Evolutionary conservation across 202 grass and related monocot genomes (phyloP), one percentile per base, ranked within the genome.

Genomic region (Setaria italica): DNA sequence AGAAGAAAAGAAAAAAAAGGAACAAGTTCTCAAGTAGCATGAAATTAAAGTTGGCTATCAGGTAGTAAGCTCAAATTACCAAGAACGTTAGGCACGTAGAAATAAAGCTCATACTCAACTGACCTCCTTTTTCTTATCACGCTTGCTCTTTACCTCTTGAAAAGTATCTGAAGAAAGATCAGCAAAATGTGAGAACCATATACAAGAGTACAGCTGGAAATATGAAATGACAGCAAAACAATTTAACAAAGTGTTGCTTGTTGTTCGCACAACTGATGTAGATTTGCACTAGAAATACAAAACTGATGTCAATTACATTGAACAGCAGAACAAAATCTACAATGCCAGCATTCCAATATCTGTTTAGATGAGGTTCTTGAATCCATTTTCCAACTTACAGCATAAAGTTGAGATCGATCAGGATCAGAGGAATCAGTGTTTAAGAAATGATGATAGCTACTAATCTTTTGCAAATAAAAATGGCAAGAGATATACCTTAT

Each of bases 111-210:
- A 58, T 50, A 35, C 43, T 78, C 51, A 70, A 92, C 88, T 86
- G 45, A 95, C 93, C 88, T 95, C 93, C 73, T 91, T 95, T 92
- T 95, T 95, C 84, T 95, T 95, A 57, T 95, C 93, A 12, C 93
- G 86, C 80, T 95, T 95, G 90, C 87, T 92, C 86, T 90, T 95
- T 72, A 95, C 93, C 89, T 95, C 90, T 85, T 88, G 93, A 85
- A 95, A 95, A 71, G 93, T 93, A 91, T 93, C 94, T 96, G 79
- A 4, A 88, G 69, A 84, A 86, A 85, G 34, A 89, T 84, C 9
- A 34, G 17, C 30, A 85, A 77, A 25, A 77, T 81, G 39, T 81
- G 15, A 91, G 70, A 65, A 20, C 9, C 39, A 7, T 72, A 68
- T 74, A 75, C 53, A 11, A 80, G 49, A 73, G 51, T 35, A 63